Evolutionary conservation across 768 basidiomycete species (phyloP), one percentile per base, ranked within the genome.

Genomic region (Lactarius hatsudake): DNA sequence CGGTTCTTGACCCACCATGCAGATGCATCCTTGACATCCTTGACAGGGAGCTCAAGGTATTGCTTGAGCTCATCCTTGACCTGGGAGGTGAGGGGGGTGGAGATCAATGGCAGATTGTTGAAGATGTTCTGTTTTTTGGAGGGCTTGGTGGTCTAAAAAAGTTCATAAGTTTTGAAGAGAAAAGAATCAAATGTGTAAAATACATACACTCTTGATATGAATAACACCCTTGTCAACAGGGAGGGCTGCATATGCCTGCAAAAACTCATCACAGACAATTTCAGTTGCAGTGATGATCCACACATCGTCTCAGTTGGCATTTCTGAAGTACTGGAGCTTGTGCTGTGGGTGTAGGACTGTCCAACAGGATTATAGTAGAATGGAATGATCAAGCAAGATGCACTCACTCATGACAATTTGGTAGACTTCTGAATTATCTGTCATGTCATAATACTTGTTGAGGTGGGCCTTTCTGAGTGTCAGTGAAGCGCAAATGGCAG

Each of bases 251-350:
- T 68, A 67, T 26, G 59, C 64, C 2, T 12, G 42, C 5, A 70
- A 13, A 43, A 62, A 77, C 59, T 74, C 73, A 2, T 73, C 66
- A 0, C 48, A n/a, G 7, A 75, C 68, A 17, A 78, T 66, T 5
- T 69, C 64, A 36, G 70, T 42, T 1, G 78, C 75, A 0, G 67
- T 72, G 0, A 69, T 38, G 26, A 79, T 75, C 78, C 78, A 80
- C 5, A 28, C 26, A 28, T 28, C 23, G 6, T 72, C 64, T 79
- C 79, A 80, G 2, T 67, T 57, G 3, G 71, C 66, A 1, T 65
- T 65, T 20, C 71, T 64, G 66, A 80, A 79, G 64, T 80, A 81
- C 17, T 66, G 62, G 3, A 79, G 73, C 69, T 80, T 80, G 73
- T 77, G 72, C 0, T 66, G 63, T 2, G 78, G 79, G 66, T 80